Evolutionary conservation across 164 flowering plant genomes (phyloP).

Genomic region (Chloranthus sessilifolius): DNA sequence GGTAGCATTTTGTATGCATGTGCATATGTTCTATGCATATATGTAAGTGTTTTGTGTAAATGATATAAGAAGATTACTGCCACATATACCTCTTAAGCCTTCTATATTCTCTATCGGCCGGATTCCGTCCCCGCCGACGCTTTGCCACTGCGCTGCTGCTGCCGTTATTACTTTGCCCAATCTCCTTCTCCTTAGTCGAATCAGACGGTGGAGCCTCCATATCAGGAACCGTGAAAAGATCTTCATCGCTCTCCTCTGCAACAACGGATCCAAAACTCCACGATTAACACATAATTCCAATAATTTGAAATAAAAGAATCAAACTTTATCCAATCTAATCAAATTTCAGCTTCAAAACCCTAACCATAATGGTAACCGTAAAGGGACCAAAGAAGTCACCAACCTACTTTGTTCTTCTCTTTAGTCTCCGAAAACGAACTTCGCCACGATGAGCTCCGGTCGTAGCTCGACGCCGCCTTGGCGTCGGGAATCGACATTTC

Average conservation of each 20-base stretch:
- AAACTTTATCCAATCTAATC: not conserved
- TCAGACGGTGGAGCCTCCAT: slow-evolving; percentile 30
- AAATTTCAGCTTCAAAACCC: not conserved
- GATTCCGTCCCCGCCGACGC: slow-evolving; percentile 52
- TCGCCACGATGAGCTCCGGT: slow-evolving; percentile 13
- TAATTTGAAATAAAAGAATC: not conserved
- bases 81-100: slow-evolving; percentile 47
- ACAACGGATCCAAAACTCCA: not conserved
- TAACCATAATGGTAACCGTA: not conserved
- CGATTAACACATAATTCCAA: not conserved
- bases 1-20: too few relatives aligned
- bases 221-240: slow-evolving; percentile 57
- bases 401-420: slow-evolving; percentile 22
- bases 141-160: slow-evolving; percentile 16
- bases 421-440: slow-evolving; percentile 1
- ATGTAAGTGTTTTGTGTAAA: too few relatives aligned
- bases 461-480: slow-evolving; percentile 6
- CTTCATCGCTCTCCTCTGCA: slow-evolving; percentile 58
- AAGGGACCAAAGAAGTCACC: slow-evolving; percentile 1
- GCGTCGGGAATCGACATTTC: slow-evolving; percentile 19
- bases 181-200: slow-evolving; percentile 1
- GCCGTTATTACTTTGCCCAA: slow-evolving; percentile 13
- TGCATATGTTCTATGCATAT: too few relatives aligned
- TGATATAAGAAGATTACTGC: too few relatives aligned
- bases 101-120: slow-evolving; percentile 53